Base-by-base conservation (phyloP, 2,329 filamentous ascomycete species). In the Dactylellina drechsleri region DNA sequence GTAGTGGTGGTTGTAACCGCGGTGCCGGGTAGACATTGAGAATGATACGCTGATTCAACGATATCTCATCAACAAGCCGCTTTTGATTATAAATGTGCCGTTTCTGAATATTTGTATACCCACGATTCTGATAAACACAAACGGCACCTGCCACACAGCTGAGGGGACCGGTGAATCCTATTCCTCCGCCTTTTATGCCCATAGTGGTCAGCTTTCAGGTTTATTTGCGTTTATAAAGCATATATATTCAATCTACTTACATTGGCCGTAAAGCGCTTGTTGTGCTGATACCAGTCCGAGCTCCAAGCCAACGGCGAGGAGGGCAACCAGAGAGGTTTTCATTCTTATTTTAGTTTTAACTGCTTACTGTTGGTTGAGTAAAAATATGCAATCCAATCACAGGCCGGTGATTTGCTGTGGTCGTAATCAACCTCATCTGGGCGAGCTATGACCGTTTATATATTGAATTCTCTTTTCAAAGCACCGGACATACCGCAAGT, bases 41-140 rank as follows among this genome's bases (percentile, higher is more conserved):
- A 62, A 23, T 62, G 59, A 53, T 40, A 62, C 3, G 10, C 16
- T 41, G 28, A 5, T 43, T 5, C 10, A 4, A 18, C 4, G n/a
- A 16, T 43, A 41, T 20, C n/a, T 10, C 47, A 18, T 23, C 18
- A 18, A 23, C n/a, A 10, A 3, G 16, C 4, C n/a, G 26, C 3
- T 28, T 28, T 10, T 4, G n/a, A 50, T 50, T 2, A 16, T 4
- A 16, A n/a, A n/a, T n/a, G n/a, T n/a, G n/a, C n/a, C n/a, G n/a
- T n/a, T n/a, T 16, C 20, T 4, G 8, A 50, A 20, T 50, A 10
- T 2, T 50, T n/a, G 15, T 16, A 15, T 7, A 40, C 12, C 10
- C 45, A 62, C 59, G 5, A 41, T 62, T 62, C 13, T 52, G 2
- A 23, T 62, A 62, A 20, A 62, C 45, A 53, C 59, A 62, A 15